Evolutionary conservation across 2,329 filamentous ascomycete species (phyloP).

Genomic region (Plenodomus tracheiphilus): DNA sequence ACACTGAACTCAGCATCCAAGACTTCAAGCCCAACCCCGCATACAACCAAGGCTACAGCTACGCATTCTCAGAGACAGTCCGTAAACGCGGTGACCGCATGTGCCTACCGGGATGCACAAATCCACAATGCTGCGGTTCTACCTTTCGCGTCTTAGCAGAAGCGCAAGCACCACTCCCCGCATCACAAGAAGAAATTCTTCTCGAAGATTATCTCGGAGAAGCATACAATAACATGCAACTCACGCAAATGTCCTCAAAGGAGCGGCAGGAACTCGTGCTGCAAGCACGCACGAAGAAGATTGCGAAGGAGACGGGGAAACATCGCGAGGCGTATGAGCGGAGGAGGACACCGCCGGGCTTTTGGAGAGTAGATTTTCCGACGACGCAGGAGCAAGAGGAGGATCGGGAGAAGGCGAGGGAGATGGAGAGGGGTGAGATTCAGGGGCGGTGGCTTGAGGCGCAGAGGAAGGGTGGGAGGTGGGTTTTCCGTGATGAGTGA

Average conservation of each 20-base stretch:
- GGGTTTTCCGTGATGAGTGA: conserved; percentile 80
- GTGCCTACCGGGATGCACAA: conserved; percentile 73
- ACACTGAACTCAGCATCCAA: conserved; percentile 62
- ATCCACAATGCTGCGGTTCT: conserved; percentile 75
- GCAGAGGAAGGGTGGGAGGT: conserved; percentile 73
- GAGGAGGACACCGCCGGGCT: conserved; percentile 76
- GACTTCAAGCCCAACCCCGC: conserved; percentile 84
- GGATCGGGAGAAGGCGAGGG: conserved; percentile 67
- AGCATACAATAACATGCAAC: conserved; percentile 40
- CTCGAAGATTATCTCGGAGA: conserved; percentile 60
- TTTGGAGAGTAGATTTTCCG: conserved; percentile 90
- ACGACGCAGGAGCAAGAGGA: conserved; percentile 76
- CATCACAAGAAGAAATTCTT: conserved; percentile 43
- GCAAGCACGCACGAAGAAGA: conserved; percentile 72
- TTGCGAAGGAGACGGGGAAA: conserved; percentile 76
- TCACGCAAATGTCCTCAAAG: conserved; percentile 57
- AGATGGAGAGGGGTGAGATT: conserved; percentile 65
- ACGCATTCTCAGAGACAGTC: conserved; percentile 75
- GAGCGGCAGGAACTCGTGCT: conserved; percentile 69
- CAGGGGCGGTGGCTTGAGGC: conserved; percentile 80
- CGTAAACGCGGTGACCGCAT: conserved; percentile 70
- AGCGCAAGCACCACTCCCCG: conserved; percentile 33
- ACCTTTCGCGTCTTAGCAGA: conserved; percentile 69
- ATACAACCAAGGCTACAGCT: conserved; percentile 70
- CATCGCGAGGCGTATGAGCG: conserved; percentile 77